These are phyloP conservation scores for Populus hybrid DNA, from an alignment of 441 rosid species.

Conservation along the genomic window DNA sequence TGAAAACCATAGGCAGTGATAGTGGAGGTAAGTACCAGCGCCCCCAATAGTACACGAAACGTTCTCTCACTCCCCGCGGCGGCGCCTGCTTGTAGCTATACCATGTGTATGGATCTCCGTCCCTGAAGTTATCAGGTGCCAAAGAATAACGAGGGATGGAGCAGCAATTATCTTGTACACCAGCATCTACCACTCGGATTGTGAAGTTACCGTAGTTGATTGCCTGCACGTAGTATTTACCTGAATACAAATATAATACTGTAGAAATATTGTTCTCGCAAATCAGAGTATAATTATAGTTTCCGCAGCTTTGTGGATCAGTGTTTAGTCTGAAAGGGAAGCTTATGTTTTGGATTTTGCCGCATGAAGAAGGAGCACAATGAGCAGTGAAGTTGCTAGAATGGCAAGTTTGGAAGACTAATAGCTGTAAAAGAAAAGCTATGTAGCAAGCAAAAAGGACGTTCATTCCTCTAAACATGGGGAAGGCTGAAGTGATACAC, in stretches of 20 bases:
- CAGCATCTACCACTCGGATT: no score
- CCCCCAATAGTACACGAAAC: no score
- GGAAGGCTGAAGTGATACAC: not conserved
- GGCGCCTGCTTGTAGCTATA: no score
- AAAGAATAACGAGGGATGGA: no score
- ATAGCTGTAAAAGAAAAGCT: not conserved
- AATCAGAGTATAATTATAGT: not conserved
- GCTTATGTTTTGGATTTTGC: constrained; percentile 4
- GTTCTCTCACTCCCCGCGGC: no score
- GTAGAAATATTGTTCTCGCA: constrained; percentile 7
- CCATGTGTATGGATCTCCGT: no score
- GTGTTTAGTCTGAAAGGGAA: constrained; percentile 15
- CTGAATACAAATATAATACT: not conserved
- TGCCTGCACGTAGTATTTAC: no score
- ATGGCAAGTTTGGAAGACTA: not conserved
- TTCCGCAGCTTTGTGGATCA: constrained; percentile 15
- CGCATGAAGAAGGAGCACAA: constrained; percentile 10
- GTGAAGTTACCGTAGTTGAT: no score
- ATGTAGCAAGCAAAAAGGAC: not conserved
- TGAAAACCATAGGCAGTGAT: no score
- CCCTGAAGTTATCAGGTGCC: no score
- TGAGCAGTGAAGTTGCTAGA: not conserved
- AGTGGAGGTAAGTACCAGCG: no score
- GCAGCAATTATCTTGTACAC: no score
- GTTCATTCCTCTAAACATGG: not conserved